Conservation (phyloP, 2,329 filamentous ascomycete species). For the Alternaria angustiovoidea region DNA sequence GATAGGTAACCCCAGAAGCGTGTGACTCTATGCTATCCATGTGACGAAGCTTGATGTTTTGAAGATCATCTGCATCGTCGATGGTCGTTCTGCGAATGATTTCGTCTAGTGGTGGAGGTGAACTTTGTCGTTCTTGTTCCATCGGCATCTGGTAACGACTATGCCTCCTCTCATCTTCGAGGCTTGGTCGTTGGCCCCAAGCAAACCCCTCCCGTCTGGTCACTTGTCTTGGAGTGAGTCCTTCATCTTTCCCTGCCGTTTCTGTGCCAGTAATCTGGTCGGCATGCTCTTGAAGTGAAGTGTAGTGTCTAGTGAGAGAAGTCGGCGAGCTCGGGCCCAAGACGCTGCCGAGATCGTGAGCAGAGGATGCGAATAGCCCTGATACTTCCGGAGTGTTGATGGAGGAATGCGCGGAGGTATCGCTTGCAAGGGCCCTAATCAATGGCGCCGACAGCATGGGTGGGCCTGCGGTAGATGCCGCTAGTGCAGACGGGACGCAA, state of each 20-base stretch:
- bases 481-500: constrained; percentile 14
- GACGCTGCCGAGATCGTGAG: constrained; percentile 3
- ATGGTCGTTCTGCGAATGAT: constrained; percentile 24
- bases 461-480: constrained; percentile 15
- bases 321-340: constrained; percentile 9
- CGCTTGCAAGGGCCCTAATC: constrained; percentile 11
- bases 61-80: constrained; percentile 19
- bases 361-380: constrained; percentile 9
- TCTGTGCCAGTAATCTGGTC: constrained; percentile 15
- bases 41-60: constrained; percentile 18
- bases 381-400: constrained; percentile 5
- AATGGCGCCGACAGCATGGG: constrained; percentile 25
- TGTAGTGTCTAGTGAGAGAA: constrained; percentile 27
- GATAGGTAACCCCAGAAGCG: constrained; percentile 10
- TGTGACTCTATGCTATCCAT: constrained; percentile 22
- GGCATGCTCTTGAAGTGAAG: constrained; percentile 40
- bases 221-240: constrained; percentile 25
- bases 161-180: constrained; percentile 14
- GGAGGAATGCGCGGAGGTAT: constrained; percentile 12
- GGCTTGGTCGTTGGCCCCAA: constrained; percentile 22
- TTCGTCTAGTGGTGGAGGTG: constrained; percentile 34
- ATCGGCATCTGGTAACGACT: constrained; percentile 25
- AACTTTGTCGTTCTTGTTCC: constrained; percentile 10
- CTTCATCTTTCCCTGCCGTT: constrained; percentile 7
- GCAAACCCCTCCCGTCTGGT: constrained; percentile 39